Conservation (phyloP, 1,284 basidiomycete species). For the Phlebopus sp. region DNA sequence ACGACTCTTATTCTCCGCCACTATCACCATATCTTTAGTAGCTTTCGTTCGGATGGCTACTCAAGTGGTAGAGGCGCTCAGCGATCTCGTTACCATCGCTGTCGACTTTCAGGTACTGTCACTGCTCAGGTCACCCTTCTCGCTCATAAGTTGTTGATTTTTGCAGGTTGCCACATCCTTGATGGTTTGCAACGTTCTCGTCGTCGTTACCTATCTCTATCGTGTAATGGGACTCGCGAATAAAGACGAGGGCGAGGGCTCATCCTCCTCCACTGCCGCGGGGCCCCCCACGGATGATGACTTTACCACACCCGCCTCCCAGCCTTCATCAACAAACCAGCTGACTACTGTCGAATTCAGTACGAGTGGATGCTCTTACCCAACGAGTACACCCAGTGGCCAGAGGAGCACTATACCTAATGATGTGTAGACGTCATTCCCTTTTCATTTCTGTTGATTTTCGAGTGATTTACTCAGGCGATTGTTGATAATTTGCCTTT, state of each 20-base stretch:
- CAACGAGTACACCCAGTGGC: not conserved
- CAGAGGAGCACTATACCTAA: too few species aligned
- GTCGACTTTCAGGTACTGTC: slow-evolving; percentile 18
- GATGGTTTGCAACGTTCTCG: slow-evolving; percentile 18
- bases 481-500: too few species aligned
- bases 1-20: slow-evolving; percentile 13
- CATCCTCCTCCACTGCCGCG: not conserved
- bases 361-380: not conserved
- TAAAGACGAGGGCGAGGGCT: not conserved
- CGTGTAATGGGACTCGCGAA: slow-evolving; percentile 3
- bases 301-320: not conserved
- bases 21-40: slow-evolving; percentile 9
- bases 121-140: not conserved
- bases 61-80: slow-evolving; percentile 3
- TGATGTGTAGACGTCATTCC: too few species aligned
- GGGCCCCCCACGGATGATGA: not conserved
- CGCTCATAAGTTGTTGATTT: not conserved
- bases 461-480: too few species aligned
- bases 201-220: slow-evolving; percentile 22
- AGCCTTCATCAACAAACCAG: slow-evolving; percentile 1
- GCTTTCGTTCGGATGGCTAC: slow-evolving; percentile 5
- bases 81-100: slow-evolving; percentile 3
- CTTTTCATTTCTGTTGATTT: too few species aligned
- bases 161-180: slow-evolving; percentile 14
- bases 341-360: slow-evolving; percentile 17